Conservation (phyloP, 176 grass and related monocot species). For the Calamus simplicifolius region DNA sequence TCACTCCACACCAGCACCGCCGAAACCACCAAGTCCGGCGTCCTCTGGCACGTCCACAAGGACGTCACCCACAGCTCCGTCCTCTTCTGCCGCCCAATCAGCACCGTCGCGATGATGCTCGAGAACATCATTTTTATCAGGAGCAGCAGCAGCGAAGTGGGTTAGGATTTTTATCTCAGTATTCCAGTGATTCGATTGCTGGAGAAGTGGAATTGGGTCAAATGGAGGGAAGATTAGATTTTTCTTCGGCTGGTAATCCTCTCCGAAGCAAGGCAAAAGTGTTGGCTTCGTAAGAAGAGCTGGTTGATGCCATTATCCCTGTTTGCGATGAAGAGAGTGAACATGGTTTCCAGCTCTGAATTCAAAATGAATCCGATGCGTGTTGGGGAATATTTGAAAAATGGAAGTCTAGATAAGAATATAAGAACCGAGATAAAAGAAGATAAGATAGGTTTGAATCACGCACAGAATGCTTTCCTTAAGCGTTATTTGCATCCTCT, state of each 20-base stretch:
- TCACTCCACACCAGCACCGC: constrained; percentile 89
- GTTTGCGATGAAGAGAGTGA: constrained; percentile 27
- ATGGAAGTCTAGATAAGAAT: too few species aligned
- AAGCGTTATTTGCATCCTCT: too few species aligned
- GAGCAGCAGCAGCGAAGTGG: neutral
- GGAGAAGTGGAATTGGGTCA: too few species aligned
- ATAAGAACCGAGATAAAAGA: too few species aligned
- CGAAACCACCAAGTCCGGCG: constrained; percentile 48
- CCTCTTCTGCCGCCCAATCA: constrained; percentile 37
- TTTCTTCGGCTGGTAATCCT: neutral
- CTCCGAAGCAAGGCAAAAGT: constrained; percentile 1
- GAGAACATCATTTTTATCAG: constrained; percentile 84
- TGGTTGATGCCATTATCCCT: constrained; percentile 63
- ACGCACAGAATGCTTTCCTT: too few species aligned
- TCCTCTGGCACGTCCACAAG: constrained; percentile 67
- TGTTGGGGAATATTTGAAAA: too few species aligned
- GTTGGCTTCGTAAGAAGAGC: constrained; percentile 16
- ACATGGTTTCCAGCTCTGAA: constrained; percentile 70
- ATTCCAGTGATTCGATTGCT: too few species aligned
- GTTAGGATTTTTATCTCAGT: too few species aligned
- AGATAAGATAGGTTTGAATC: too few species aligned
- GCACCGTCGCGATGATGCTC: constrained; percentile 67
- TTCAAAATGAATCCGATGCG: constrained; percentile 55
- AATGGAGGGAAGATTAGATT: neutral
- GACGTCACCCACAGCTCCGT: constrained; percentile 60